phyloP scores from a whole-genome alignment of 1,139 yeast genomes.

The Yarrowia galli region DNA sequence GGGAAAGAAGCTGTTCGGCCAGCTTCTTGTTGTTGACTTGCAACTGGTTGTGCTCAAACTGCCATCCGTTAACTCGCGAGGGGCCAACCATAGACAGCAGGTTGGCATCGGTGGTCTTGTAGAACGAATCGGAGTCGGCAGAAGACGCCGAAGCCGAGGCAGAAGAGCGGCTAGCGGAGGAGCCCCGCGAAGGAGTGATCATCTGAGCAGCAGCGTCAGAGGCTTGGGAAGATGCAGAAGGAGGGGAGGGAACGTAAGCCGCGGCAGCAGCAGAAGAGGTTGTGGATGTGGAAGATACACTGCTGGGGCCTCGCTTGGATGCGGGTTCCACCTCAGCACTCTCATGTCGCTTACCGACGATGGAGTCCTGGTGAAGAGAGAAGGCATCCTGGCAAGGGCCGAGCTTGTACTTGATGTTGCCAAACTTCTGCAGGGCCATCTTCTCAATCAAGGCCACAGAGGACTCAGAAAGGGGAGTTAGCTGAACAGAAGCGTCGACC shows the following conservation, averaged over 20 bases:
- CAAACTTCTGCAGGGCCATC: slow-evolving; percentile 16
- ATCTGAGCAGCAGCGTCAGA: slow-evolving; percentile 13
- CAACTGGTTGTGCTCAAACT: slow-evolving; percentile 33
- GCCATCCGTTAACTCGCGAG: slow-evolving; percentile 36
- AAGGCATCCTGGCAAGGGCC: slow-evolving; percentile 22
- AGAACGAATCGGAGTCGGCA: slow-evolving; percentile 18
- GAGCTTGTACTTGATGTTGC: slow-evolving; percentile 20
- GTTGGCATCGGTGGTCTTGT: slow-evolving; percentile 20
- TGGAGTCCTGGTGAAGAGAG: slow-evolving; percentile 38
- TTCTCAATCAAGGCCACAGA: slow-evolving; percentile 11
- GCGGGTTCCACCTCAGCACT: background rate
- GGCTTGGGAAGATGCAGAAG: slow-evolving; percentile 9
- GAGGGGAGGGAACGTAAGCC: slow-evolving; percentile 6
- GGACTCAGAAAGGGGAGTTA: slow-evolving; percentile 29
- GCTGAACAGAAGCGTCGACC: slow-evolving; percentile 19
- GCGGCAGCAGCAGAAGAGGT: slow-evolving; percentile 14
- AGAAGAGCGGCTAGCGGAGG: background rate
- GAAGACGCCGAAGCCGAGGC: slow-evolving; percentile 17
- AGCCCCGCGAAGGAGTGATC: background rate
- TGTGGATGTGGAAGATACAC: slow-evolving; percentile 1
- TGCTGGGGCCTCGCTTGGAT: slow-evolving; percentile 6
- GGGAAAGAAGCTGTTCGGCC: slow-evolving; percentile 25
- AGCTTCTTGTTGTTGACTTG: slow-evolving; percentile 32
- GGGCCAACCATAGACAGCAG: slow-evolving; percentile 27
- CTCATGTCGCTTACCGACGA: slow-evolving; percentile 27